Percentiles rank a stretch among this genome's conserved stretches.
Conservation (phyloP, 139 green algal genomes). For the Chlorella sorokiniana region DNA sequence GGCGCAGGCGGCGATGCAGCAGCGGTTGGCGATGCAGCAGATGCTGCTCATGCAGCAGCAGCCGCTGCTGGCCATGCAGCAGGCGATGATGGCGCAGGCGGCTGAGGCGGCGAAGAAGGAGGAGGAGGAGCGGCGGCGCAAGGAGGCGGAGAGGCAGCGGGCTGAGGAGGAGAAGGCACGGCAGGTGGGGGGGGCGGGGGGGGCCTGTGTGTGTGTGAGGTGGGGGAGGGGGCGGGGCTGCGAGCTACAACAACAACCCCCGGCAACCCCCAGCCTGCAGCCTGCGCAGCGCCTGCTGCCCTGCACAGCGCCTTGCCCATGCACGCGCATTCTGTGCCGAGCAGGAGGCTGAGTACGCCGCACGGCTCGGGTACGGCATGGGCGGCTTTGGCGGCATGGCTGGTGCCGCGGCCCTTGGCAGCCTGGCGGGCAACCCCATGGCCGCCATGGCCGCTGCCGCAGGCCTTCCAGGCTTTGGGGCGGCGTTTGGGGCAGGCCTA, state of each 20-base stretch:
- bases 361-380: slow-evolving; percentile 6
- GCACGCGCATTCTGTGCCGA: too few relatives aligned
- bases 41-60: slow-evolving; percentile 28
- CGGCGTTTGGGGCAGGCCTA: neutral
- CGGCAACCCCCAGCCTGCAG: too few relatives aligned
- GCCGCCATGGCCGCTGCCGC: neutral
- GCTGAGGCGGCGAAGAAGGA: neutral
- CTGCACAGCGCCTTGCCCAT: too few relatives aligned
- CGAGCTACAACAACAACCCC: too few relatives aligned
- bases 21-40: slow-evolving; percentile 20
- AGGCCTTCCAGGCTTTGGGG: neutral
- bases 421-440: neutral
- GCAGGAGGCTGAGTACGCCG: slow-evolving; percentile 26
- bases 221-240: neutral
- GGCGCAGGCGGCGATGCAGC: slow-evolving; percentile 14
- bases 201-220: neutral
- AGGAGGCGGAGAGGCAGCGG: neutral
- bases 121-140: neutral
- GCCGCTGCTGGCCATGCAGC: neutral
- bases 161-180: slow-evolving; percentile 5
- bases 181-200: neutral
- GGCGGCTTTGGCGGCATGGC: slow-evolving; percentile 14
- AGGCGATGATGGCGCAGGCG: neutral
- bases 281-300: too few relatives aligned
- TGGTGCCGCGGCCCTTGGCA: neutral